Conservation (phyloP, 176 grass and related monocot genomes). For the Cenchrus purpureus region DNA sequence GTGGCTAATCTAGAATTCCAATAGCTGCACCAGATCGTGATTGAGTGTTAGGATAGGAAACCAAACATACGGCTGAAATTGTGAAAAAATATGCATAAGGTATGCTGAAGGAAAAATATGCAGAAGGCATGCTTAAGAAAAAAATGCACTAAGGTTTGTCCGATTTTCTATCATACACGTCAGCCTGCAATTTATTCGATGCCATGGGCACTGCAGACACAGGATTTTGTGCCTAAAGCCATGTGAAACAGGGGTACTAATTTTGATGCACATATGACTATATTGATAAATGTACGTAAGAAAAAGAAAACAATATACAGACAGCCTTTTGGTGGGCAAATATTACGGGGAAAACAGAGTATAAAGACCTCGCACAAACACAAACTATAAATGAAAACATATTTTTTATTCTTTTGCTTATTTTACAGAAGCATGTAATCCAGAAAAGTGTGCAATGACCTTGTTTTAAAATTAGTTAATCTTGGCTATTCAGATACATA, state of each 20-base stretch:
- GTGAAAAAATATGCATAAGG: constrained; percentile 2
- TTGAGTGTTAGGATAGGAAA: constrained; percentile 21
- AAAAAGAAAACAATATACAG: not conserved
- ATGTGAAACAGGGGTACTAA: not conserved
- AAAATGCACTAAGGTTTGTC: not conserved
- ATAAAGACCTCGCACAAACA: not conserved
- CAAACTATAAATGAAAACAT: not conserved
- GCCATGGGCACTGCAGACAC: not conserved
- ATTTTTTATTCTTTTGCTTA: not conserved
- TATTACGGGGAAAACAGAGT: not conserved
- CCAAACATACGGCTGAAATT: constrained; percentile 22
- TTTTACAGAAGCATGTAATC: not conserved
- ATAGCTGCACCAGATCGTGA: constrained; percentile 62
- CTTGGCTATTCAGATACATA: not conserved
- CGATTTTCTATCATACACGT: not conserved
- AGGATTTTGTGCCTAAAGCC: not conserved
- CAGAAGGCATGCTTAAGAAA: not conserved
- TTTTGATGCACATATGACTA: not conserved
- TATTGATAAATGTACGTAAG: not conserved
- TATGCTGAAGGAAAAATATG: not conserved
- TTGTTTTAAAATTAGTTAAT: not conserved
- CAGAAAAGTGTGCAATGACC: not conserved
- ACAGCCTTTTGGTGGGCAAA: not conserved
- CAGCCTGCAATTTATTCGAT: not conserved
- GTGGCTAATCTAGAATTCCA: constrained; percentile 94